Percentiles rank a stretch among this genome's conserved stretches.
Conservation (phyloP, 345 rosid species). For the Eucalyptus viminalis region DNA sequence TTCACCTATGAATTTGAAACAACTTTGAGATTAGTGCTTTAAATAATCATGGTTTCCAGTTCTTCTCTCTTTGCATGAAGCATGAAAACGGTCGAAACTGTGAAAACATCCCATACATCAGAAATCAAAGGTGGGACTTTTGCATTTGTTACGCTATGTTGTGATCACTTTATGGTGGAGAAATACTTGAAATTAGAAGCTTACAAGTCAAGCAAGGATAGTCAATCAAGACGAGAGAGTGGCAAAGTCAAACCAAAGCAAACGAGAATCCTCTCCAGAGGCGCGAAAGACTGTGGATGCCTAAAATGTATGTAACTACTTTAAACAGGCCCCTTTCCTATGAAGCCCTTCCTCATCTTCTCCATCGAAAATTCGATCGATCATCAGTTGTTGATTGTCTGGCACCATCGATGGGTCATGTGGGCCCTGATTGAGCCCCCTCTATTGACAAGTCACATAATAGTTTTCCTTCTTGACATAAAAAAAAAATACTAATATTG, state of each 20-base stretch:
- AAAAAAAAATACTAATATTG: rapidly evolving
- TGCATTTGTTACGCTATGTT: not conserved
- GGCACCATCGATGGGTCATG: not conserved
- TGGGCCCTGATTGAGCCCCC: too few species aligned
- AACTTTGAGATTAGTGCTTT: not conserved
- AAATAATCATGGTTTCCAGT: not conserved
- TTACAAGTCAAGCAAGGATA: too few species aligned
- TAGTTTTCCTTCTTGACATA: not conserved
- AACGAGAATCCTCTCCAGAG: not conserved
- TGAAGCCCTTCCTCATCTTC: not conserved
- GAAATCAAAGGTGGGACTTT: not conserved
- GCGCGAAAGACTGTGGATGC: not conserved
- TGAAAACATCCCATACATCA: not conserved
- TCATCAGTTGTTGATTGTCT: too few species aligned
- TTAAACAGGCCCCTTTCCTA: not conserved
- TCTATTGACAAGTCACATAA: not conserved
- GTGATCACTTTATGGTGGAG: not conserved
- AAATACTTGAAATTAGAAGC: too few species aligned
- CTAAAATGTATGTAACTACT: not conserved
- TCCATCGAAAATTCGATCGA: rapidly evolving
- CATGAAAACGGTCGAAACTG: not conserved
- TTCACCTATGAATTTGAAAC: not conserved
- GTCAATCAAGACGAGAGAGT: not conserved
- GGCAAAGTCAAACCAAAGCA: too few species aligned
- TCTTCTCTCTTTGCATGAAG: not conserved